Conservation (phyloP, 164 flowering plant species). For the Nelumbo lutea region DNA sequence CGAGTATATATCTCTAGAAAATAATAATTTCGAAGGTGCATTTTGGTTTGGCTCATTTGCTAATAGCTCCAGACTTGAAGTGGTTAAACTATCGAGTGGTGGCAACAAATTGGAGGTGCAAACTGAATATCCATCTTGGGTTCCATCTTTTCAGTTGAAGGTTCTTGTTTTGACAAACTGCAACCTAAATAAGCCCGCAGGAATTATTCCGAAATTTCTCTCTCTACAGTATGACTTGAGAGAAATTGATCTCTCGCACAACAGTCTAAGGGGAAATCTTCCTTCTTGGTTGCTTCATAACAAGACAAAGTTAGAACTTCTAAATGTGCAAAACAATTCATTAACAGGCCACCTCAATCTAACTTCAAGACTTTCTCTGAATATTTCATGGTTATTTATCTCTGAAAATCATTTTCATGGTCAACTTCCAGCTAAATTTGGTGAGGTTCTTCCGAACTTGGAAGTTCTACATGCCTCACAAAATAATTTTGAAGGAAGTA, state of each 20-base stretch:
- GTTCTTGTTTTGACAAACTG: slow-evolving; percentile 3
- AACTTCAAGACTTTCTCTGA: neutral
- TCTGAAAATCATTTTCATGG: neutral
- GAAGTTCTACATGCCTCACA: neutral
- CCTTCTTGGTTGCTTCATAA: slow-evolving; percentile 6
- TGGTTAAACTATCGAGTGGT: neutral
- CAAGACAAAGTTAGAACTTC: neutral
- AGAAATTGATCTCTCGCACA: slow-evolving; percentile 4
- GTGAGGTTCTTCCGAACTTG: neutral
- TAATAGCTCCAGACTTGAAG: slow-evolving; percentile 6
- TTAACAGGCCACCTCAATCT: neutral
- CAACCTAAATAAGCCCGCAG: neutral
- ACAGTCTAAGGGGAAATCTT: slow-evolving; percentile 4
- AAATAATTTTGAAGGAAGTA: neutral
- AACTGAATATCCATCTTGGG: slow-evolving; percentile 1
- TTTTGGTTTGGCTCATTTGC: neutral
- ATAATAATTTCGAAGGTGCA: slow-evolving; percentile 7
- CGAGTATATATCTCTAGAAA: neutral
- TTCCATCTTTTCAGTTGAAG: slow-evolving; percentile 9
- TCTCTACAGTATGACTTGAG: slow-evolving; percentile 1
- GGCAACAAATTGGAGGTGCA: neutral
- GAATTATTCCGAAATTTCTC: slow-evolving; percentile 1
- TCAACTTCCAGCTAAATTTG: neutral
- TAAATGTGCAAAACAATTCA: neutral
- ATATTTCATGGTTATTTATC: neutral